A percentile compares a stretch with the other conserved stretches of the same genome.
Evolutionary conservation across 2,329 filamentous ascomycete genomes (phyloP).

Genomic region (Neobulgaria alba): DNA sequence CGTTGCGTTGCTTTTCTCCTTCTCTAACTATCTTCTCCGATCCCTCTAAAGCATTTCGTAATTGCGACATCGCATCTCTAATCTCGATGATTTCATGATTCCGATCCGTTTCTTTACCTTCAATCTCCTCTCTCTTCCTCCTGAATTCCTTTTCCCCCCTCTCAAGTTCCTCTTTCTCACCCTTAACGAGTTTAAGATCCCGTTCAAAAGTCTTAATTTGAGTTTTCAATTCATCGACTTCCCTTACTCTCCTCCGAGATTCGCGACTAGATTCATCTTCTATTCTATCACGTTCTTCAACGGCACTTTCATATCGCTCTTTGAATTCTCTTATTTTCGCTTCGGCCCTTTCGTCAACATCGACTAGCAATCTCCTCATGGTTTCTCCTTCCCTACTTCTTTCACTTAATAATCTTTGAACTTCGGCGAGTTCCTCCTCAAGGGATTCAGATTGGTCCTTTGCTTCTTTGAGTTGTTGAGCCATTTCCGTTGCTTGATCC

Average conservation of each 20-base stretch:
- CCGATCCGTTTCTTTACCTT: constrained; percentile 57
- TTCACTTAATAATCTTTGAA: constrained; percentile 77
- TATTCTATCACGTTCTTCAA: constrained; percentile 88
- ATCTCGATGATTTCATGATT: constrained; percentile 68
- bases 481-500: constrained; percentile 81
- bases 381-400: constrained; percentile 88
- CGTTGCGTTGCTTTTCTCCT: constrained; percentile 69
- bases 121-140: constrained; percentile 64
- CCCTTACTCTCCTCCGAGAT: constrained; percentile 66
- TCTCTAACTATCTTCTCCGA: constrained; percentile 60
- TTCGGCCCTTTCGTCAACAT: constrained; percentile 78
- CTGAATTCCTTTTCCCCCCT: constrained; percentile 66
- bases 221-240: constrained; percentile 76
- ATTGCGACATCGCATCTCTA: constrained; percentile 64
- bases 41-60: constrained; percentile 75
- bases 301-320: constrained; percentile 74
- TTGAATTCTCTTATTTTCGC: constrained; percentile 80
- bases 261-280: constrained; percentile 82
- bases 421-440: constrained; percentile 86
- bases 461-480: constrained; percentile 84
- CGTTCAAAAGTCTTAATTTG: constrained; percentile 76
- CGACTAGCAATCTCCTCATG: constrained; percentile 80
- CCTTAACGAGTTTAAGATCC: constrained; percentile 58
- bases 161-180: constrained; percentile 73
- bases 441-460: constrained; percentile 73